These are phyloP conservation scores for Phialemoniopsis sp. DNA, from an alignment of 2,329 filamentous ascomycete species.

Conservation along the genomic window DNA sequence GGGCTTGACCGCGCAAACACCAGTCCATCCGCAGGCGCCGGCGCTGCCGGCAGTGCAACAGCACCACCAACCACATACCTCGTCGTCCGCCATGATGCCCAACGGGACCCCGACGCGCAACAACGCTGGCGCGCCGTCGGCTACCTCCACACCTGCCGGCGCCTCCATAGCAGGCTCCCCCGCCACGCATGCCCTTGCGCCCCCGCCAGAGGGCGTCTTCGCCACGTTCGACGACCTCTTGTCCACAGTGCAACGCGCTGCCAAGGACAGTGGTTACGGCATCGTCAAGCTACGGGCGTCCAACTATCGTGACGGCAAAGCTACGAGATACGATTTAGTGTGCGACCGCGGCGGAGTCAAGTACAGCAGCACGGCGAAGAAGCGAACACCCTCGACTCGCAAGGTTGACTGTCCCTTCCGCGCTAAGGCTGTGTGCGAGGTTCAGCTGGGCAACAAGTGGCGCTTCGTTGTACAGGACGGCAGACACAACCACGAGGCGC, in stretches of 20 bases:
- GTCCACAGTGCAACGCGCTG: constrained; percentile 51
- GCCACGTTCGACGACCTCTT: constrained; percentile 56
- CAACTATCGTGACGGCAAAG: constrained; percentile 60
- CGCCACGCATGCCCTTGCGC: constrained; percentile 35
- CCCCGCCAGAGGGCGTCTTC: constrained; percentile 58
- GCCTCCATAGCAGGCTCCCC: constrained; percentile 33
- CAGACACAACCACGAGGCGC: constrained; percentile 59
- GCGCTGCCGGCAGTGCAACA: constrained; percentile 3
- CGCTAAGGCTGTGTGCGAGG: constrained; percentile 60
- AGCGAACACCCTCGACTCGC: constrained; percentile 58
- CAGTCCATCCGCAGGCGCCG: constrained; percentile 7
- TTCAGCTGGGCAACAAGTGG: constrained; percentile 59
- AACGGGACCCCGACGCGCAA: constrained; percentile 14
- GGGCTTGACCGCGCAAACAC: constrained; percentile 1
- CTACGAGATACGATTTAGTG: constrained; percentile 58
- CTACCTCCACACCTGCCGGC: constrained; percentile 33
- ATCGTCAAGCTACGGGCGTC: constrained; percentile 60
- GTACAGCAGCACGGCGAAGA: constrained; percentile 62
- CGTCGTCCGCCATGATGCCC: constrained; percentile 9
- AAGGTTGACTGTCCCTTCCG: constrained; percentile 62
- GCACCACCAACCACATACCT: constrained; percentile 8
- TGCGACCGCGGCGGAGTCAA: constrained; percentile 62
- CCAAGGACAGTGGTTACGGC: constrained; percentile 59
- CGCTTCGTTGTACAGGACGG: constrained; percentile 57
- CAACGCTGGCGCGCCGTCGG: constrained; percentile 13